Base-by-base conservation (phyloP, 805 yeast genomes). In the Saccharomycopsis javanensis region DNA sequence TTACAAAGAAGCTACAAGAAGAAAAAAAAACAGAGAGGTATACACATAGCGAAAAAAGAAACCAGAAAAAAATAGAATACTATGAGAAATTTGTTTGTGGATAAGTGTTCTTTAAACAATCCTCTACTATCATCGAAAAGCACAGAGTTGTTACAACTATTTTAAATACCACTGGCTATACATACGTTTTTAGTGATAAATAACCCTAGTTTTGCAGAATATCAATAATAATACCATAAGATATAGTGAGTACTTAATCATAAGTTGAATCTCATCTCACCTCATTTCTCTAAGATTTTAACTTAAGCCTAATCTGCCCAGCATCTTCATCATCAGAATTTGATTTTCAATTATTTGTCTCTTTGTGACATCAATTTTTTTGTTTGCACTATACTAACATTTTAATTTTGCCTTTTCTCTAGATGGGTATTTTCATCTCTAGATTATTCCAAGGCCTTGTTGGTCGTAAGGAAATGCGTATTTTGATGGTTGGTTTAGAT, bases 391-490 rank as follows among this genome's bases (percentile, higher is more conserved):
- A 20, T 42, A 42, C 48, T 42, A 31, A 53, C 55, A 27, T 33
- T 33, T 6, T 53, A 16, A 8, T 35, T 18, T 23, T 46, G n/a
- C n/a, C n/a, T n/a, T n/a, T n/a, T n/a, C n/a, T n/a, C 6, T 50
- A 75, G 78, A 91, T 92, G 98, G 98, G 98, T 81, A 79, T 91
- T 76, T 87, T 90, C 67, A 83, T 91, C 75, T 92, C 97, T 64
- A 91, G 89, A 77, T 82, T 91, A 76, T 86, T 92, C 73, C 85
- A 85, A 75, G 92, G 91, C 82, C 94, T 91, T 67, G 88, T 92
- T 71, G 97, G 97, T 78, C 90, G 89, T 77, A 91, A 87, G 79
- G 98, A 90, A 74, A 91, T 90, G 97, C 86, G 97, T 79, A 90
- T 90, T 70, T 84, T 90, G 75, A 90, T 90, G 97, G 97, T 90